These are phyloP conservation scores for Backusella morwellensis DNA, from an alignment of 192 early-diverging fungal genomes.

Conservation along the genomic window DNA sequence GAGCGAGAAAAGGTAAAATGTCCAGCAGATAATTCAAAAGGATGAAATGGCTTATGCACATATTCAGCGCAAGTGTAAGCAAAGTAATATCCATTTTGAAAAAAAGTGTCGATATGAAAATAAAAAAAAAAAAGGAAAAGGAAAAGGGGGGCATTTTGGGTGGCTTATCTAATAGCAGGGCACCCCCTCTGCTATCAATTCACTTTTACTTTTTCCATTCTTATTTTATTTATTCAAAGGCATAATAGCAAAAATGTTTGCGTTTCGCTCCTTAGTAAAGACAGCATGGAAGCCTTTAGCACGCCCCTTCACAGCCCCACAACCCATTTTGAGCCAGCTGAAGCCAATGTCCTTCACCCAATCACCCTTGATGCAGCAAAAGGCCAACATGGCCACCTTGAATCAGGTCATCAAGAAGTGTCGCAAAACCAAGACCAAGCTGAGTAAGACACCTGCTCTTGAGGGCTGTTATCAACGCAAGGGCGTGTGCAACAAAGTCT, in stretches of 20 bases:
- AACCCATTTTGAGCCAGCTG: conserved; percentile 7
- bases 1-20: not conserved
- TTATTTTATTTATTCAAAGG: not conserved
- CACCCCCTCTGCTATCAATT: not conserved
- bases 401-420: conserved; percentile 90
- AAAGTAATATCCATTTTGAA: not conserved
- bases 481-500: conserved; percentile 95
- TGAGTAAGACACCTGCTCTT: conserved; percentile 78
- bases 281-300: conserved; percentile 6
- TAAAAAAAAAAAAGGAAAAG: not conserved
- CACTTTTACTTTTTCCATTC: not conserved
- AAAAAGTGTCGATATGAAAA: not conserved
- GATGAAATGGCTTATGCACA: not conserved
- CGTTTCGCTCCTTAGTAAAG: conserved; percentile 11
- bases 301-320: not conserved
- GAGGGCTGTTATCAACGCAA: conserved; percentile 86
- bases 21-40: not conserved
- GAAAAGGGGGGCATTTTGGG: not conserved
- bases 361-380: conserved; percentile 17
- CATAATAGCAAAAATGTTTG: not conserved
- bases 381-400: conserved; percentile 73
- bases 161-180: not conserved
- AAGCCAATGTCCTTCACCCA: not conserved
- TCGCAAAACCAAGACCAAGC: conserved; percentile 67
- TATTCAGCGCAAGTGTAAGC: not conserved